These are phyloP conservation scores for Musa schizocarpa DNA, from an alignment of 176 grass and related monocot species.

Conservation along the genomic window DNA sequence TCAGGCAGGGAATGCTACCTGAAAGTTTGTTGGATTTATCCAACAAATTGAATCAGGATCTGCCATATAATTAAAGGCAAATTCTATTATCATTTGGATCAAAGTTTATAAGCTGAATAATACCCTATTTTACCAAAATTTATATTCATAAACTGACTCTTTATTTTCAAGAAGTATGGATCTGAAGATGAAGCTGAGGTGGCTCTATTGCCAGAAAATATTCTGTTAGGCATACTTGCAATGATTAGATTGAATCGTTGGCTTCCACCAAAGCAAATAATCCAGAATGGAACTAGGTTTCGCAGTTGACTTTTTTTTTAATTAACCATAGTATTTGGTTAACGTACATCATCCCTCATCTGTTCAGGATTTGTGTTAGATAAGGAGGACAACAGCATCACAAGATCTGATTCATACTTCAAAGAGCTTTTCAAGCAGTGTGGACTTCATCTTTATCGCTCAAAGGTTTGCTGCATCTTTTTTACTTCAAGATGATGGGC, in stretches of 20 bases:
- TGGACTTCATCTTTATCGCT: slow-evolving; percentile 56
- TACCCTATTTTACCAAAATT: no score
- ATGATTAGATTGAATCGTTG: background rate
- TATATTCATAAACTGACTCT: no score
- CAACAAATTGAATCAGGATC: background rate
- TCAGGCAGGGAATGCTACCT: background rate
- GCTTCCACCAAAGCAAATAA: background rate
- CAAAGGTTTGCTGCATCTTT: slow-evolving; percentile 41
- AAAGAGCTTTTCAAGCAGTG: slow-evolving; percentile 85
- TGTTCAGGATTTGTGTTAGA: slow-evolving; percentile 86
- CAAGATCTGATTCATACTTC: slow-evolving; percentile 86
- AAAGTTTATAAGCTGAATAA: no score
- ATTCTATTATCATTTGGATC: no score
- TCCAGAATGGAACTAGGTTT: background rate
- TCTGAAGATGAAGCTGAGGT: no score
- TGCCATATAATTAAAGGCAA: background rate
- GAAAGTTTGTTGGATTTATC: background rate
- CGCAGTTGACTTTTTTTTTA: background rate
- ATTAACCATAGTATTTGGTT: background rate
- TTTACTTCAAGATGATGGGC: slow-evolving; percentile 6
- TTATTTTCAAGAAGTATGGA: no score
- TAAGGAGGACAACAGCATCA: slow-evolving; percentile 91
- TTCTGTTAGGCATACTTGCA: no score
- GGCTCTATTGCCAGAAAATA: no score
- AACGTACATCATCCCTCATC: background rate